These are phyloP conservation scores for Cicer arietinum DNA, from an alignment of 306 rosid species.

Conservation along the genomic window DNA sequence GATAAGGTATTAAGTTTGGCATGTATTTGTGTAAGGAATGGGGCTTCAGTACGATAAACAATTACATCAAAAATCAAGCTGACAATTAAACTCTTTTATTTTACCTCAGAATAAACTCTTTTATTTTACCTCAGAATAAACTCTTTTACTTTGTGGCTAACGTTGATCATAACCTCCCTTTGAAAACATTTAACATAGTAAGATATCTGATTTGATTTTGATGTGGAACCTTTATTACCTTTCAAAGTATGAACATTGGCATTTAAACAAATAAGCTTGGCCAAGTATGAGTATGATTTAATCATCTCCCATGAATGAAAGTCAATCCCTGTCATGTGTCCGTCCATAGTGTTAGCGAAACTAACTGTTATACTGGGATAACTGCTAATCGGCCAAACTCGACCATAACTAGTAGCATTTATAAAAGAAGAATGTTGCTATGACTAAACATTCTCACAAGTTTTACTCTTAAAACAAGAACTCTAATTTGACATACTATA, in stretches of 20 bases:
- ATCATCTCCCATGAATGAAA: not conserved
- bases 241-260: not conserved
- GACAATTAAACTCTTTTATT: not conserved
- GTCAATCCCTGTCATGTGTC: not conserved
- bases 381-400: slow-evolving; percentile 8
- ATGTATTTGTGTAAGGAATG: not conserved
- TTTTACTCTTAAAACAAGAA: slow-evolving; percentile 20
- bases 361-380: not conserved
- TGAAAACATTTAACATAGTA: not conserved
- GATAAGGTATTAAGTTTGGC: not conserved
- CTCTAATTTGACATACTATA: not conserved
- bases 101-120: not conserved
- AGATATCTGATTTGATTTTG: slow-evolving; percentile 12
- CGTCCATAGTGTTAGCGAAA: not conserved
- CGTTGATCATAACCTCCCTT: not conserved
- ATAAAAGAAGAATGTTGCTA: slow-evolving; percentile 14
- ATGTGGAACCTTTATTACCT: slow-evolving; percentile 2
- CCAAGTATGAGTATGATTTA: not conserved
- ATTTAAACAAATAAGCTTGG: not conserved
- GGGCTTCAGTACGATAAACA: not conserved
- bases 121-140: not conserved
- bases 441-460: slow-evolving; percentile 28
- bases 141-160: not conserved
- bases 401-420: not conserved
- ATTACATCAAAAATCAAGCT: not conserved